Evolutionary conservation across 1,284 basidiomycete species (phyloP).

Genomic region (Laetiporus sulphureus): DNA sequence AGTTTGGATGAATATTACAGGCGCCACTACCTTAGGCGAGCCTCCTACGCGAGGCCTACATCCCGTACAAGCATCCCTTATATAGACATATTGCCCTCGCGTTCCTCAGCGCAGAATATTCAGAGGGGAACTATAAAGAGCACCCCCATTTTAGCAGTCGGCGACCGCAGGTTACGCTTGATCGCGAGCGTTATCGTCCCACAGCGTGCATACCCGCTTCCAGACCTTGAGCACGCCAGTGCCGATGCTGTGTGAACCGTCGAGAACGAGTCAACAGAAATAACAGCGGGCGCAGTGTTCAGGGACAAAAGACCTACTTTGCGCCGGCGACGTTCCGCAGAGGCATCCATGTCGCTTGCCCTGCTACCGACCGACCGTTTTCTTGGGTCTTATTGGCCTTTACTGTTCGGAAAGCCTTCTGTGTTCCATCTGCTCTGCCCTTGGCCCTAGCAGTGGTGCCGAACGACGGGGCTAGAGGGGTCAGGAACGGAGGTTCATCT

Average conservation of each 20-base stretch:
- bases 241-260: constrained; percentile 23
- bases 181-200: constrained; percentile 19
- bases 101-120: too few species aligned
- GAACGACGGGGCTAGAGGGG: constrained; percentile 6
- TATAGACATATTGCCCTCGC: too few species aligned
- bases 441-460: constrained; percentile 4
- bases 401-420: too few species aligned
- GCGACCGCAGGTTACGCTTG: too few species aligned
- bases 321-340: constrained; percentile 46
- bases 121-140: too few species aligned
- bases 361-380: neutral
- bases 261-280: neutral
- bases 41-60: too few species aligned
- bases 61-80: too few species aligned
- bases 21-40: too few species aligned
- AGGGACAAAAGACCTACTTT: constrained; percentile 46
- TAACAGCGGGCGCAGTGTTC: neutral
- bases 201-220: constrained; percentile 26
- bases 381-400: too few species aligned
- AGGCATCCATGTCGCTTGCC: constrained; percentile 41
- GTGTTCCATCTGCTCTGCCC: neutral
- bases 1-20: too few species aligned
- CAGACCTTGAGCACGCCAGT: constrained; percentile 34
- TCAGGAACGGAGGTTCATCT: constrained; percentile 20
- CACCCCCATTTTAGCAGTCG: too few species aligned